Conservation (phyloP, 257 asterid genomes). For the Henckelia pumila region DNA sequence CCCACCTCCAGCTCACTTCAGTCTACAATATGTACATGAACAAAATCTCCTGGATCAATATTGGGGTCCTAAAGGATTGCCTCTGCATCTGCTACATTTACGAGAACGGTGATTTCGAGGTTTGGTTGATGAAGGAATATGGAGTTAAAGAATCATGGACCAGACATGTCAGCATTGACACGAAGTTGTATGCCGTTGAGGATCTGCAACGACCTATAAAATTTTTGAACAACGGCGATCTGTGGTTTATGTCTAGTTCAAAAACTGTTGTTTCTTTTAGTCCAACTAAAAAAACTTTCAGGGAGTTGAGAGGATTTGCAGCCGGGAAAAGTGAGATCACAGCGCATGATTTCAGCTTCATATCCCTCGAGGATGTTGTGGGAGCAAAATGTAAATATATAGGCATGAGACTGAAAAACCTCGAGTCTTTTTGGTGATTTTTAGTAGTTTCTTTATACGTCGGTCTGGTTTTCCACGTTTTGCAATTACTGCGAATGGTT, state of each 20-base stretch:
- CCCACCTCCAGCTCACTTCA: conserved; percentile 48
- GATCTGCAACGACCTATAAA: conserved; percentile 47
- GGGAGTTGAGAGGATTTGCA: conserved; percentile 37
- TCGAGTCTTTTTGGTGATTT: background rate
- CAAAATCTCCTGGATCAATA: conserved; percentile 40
- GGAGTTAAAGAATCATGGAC: conserved; percentile 51
- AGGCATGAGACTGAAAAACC: conserved; percentile 2
- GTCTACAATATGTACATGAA: conserved; percentile 24
- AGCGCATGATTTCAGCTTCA: conserved; percentile 44
- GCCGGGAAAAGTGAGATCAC: conserved; percentile 15
- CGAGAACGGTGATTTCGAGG: conserved; percentile 40
- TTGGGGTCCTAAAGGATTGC: conserved; percentile 42
- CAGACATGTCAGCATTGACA: conserved; percentile 43
- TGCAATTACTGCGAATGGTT: too few species aligned
- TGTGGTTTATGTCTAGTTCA: conserved; percentile 42
- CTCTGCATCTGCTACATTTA: conserved; percentile 48
- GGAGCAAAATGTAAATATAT: conserved; percentile 27
- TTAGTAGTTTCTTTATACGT: too few species aligned
- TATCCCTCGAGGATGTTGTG: conserved; percentile 38
- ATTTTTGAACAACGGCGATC: conserved; percentile 45
- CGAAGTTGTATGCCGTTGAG: conserved; percentile 42
- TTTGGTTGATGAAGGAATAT: conserved; percentile 53
- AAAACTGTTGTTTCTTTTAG: conserved; percentile 40
- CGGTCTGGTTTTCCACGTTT: too few species aligned
- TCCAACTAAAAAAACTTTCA: conserved; percentile 42